Conservation (phyloP, 768 basidiomycete species). For the Hericium erinaceus region DNA sequence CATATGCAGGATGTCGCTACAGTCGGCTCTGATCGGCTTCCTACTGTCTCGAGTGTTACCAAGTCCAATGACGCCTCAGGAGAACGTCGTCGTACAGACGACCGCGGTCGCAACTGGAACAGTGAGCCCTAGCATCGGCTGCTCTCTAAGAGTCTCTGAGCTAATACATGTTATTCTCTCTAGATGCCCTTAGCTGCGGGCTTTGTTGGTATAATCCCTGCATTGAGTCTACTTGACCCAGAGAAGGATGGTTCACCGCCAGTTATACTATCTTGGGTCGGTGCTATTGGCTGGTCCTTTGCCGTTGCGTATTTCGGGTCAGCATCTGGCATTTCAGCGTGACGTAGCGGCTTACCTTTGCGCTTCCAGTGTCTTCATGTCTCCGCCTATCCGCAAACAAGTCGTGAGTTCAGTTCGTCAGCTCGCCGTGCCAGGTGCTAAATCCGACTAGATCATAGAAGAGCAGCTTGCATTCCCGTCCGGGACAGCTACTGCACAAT, state of each 20-base stretch:
- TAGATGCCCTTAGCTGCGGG: slow-evolving; percentile 80
- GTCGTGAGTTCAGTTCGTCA: slow-evolving; percentile 46
- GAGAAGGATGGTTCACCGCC: slow-evolving; percentile 70
- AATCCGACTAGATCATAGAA: slow-evolving; percentile 63
- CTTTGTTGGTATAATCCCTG: slow-evolving; percentile 91
- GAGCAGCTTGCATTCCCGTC: slow-evolving; percentile 93
- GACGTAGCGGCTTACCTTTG: not conserved
- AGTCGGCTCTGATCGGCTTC: slow-evolving; percentile 89
- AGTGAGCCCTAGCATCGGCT: slow-evolving; percentile 15
- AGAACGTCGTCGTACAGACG: slow-evolving; percentile 90
- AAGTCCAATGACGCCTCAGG: slow-evolving; percentile 74
- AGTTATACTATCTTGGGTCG: slow-evolving; percentile 62
- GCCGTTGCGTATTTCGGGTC: slow-evolving; percentile 92
- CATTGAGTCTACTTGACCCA: slow-evolving; percentile 68
- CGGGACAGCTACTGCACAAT: slow-evolving; percentile 91
- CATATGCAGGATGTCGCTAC: slow-evolving; percentile 78
- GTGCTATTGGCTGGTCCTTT: slow-evolving; percentile 78
- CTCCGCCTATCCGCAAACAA: slow-evolving; percentile 90
- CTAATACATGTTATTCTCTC: not conserved
- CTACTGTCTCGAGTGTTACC: slow-evolving; percentile 71
- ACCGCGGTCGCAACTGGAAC: slow-evolving; percentile 92
- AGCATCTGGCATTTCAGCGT: not conserved
- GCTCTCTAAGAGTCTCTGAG: not conserved
- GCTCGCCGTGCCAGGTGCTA: not conserved
- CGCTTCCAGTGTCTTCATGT: slow-evolving; percentile 73